A percentile compares a stretch with the other conserved stretches of the same genome.
phyloP scores from a whole-genome alignment of 805 yeast genomes.

The Starmerella tilneyi region DNA sequence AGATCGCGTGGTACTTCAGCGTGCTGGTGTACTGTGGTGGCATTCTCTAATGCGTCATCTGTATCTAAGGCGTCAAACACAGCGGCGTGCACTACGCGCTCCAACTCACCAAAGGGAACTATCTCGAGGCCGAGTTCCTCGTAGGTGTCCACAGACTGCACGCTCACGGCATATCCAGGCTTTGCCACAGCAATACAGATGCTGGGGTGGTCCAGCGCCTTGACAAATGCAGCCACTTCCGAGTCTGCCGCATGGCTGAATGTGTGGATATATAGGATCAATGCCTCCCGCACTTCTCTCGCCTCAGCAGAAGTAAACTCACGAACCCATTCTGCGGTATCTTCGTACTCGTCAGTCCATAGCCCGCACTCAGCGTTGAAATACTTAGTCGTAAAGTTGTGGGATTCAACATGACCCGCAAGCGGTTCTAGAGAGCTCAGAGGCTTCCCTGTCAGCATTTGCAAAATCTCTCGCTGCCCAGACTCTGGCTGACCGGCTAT shows the following conservation, averaged over 20 bases:
- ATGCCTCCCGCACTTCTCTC: slow-evolving; percentile 31
- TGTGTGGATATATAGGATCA: slow-evolving; percentile 31
- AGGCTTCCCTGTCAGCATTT: slow-evolving; percentile 28
- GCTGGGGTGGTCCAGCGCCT: slow-evolving; percentile 26
- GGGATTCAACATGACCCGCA: slow-evolving; percentile 27
- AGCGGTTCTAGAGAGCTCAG: neutral
- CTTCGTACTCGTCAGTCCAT: slow-evolving; percentile 32
- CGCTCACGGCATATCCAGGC: slow-evolving; percentile 8
- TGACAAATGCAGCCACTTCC: slow-evolving; percentile 20
- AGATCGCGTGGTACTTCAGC: slow-evolving; percentile 20
- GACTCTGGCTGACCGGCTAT: slow-evolving; percentile 30
- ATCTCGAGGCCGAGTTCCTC: slow-evolving; percentile 24
- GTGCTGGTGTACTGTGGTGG: neutral
- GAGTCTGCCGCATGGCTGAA: slow-evolving; percentile 10
- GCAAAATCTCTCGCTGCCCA: slow-evolving; percentile 31
- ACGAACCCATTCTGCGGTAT: slow-evolving; percentile 28
- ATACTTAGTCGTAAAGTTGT: slow-evolving; percentile 28
- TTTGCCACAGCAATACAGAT: slow-evolving; percentile 24
- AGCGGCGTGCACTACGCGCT: slow-evolving; percentile 17
- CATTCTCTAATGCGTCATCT: slow-evolving; percentile 14
- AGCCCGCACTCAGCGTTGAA: slow-evolving; percentile 31
- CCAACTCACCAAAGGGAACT: slow-evolving; percentile 27
- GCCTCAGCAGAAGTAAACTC: slow-evolving; percentile 31
- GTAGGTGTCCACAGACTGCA: neutral
- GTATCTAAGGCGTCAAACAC: slow-evolving; percentile 14